Base-by-base conservation (phyloP, 305 asterid genomes). In the Rubia peregrina region DNA sequence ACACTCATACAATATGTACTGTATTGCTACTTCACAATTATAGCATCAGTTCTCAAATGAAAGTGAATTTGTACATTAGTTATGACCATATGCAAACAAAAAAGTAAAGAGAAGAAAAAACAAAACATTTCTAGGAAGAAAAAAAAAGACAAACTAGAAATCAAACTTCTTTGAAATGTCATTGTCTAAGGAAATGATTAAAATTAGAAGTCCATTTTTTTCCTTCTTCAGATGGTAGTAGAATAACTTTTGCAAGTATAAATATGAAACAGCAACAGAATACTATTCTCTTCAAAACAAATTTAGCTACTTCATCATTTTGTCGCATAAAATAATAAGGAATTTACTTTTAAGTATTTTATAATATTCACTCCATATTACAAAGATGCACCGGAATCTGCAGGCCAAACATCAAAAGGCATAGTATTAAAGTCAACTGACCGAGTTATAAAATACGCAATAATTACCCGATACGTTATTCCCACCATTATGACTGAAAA, bases 341-440 rank as follows among this genome's bases (percentile, higher is more conserved):
- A 46, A 14, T 49, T 49, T 16, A 9, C 7, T 40, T 61, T 65
- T n/a, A 16, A 9, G 26, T 40, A n/a, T 63, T 3, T 36, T 12
- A 44, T 12, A 12, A 64, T 49, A 48, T 68, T 14, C 60, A 51
- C 12, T 4, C 48, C 30, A 33, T 36, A 26, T 16, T 1, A 9
- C 1, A 48, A 72, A 42, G 57, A 71, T 68, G 72, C 75, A 43
- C 75, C 40, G 38, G 12, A 48, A 41, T 16, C n/a, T 26, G 40
- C 24, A 38, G 8, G 26, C 62, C 33, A 14, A 53, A 59, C 40
- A 63, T 69, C 36, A 16, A 48, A n/a, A 26, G 53, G 0, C 26
- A 24, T 44, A 46, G n/a, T 61, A 63, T 56, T 63, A 73, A 56
- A 6, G 36, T 36, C 17, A 38, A n/a, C 49, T 44, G 22, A 0